Conservation (phyloP, 345 rosid genomes). For the Citrus medica region DNA sequence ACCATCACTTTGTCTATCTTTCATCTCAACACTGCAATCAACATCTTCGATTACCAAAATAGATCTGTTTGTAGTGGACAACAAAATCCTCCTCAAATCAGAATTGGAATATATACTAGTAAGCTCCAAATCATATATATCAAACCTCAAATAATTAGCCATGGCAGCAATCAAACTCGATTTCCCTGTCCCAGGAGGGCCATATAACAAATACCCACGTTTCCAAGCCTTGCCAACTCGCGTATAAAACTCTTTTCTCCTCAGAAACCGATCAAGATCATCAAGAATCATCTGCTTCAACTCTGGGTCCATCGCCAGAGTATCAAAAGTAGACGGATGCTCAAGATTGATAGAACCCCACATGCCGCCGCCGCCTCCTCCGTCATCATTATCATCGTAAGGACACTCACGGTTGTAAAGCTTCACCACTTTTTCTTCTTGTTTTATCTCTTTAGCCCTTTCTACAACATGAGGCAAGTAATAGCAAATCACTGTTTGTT, state of each 20-base stretch:
- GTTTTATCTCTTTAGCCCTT: constrained; percentile 30
- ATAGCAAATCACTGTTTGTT: constrained; percentile 20
- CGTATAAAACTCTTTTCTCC: constrained; percentile 45
- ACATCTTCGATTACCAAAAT: constrained; percentile 59
- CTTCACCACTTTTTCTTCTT: constrained; percentile 34
- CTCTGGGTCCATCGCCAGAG: constrained; percentile 38
- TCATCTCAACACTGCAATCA: constrained; percentile 34
- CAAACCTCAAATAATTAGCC: constrained; percentile 57
- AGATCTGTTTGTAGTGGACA: constrained; percentile 44
- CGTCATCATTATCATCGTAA: constrained; percentile 19
- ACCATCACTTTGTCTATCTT: constrained; percentile 4
- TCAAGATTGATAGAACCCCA: constrained; percentile 51
- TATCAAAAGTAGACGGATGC: constrained; percentile 53
- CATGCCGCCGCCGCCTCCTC: not conserved
- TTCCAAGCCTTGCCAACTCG: constrained; percentile 63
- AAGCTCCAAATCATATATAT: constrained; percentile 55
- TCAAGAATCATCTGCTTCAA: constrained; percentile 35
- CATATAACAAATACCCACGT: constrained; percentile 51
- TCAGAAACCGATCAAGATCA: constrained; percentile 48
- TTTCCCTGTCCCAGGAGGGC: constrained; percentile 65
- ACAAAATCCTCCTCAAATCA: constrained; percentile 35
- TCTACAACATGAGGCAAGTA: constrained; percentile 32
- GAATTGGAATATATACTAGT: constrained; percentile 32
- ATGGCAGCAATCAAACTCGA: constrained; percentile 61
- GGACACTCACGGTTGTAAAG: constrained; percentile 29